Evolutionary conservation across 129 eudicot genomes (phyloP), one percentile per base, ranked within the genome.

Genomic region (Helichrysum umbraculigerum): DNA sequence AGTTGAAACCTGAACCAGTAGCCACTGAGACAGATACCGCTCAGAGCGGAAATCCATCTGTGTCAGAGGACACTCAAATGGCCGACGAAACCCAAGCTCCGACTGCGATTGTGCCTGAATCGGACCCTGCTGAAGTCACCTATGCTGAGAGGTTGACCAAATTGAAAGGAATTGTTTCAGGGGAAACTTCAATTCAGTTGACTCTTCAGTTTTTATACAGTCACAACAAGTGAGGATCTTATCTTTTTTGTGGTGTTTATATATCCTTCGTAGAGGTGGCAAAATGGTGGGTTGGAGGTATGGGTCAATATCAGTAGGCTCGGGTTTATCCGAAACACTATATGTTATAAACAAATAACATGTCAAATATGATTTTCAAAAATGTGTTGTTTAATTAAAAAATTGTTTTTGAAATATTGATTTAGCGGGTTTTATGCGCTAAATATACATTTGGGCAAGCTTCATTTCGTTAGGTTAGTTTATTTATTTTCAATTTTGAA

Each of bases 121-220:
- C 70, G 6, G 98, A 93, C 37, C 96, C 93, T 47, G 72, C 81
- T 62, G 98, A 93, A 79, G 90, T 73, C 12, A 78, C 68, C 14
- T 94, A 94, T 83, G 91, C 96, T 29, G 97, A 91, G 78, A 85
- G 98, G 80, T 74, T 91, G 79, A 81, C 86, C 15, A 94, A 87
- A 87, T 58, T 94, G 21, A 91, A 79, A 78, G 97, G 94, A 69
- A 91, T 94, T 79, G 78, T 94, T 78, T 88, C 97, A 7, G 98
- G 97, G 25, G 98, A 94, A 82, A 94, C 98, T 87, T 94, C 98
- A 3, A 94, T 94, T 33, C 96, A 89, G 88, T 60, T 94, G 86
- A 86, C 97, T 32, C 85, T 91, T 73, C 98, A 94, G 82, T 94
- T 94, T 75, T 75, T 94, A 37, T 91, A 91, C 83, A 91, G 97